Conservation (phyloP, 352 stramenopile genomes). For the Phytopythium aichiense region DNA sequence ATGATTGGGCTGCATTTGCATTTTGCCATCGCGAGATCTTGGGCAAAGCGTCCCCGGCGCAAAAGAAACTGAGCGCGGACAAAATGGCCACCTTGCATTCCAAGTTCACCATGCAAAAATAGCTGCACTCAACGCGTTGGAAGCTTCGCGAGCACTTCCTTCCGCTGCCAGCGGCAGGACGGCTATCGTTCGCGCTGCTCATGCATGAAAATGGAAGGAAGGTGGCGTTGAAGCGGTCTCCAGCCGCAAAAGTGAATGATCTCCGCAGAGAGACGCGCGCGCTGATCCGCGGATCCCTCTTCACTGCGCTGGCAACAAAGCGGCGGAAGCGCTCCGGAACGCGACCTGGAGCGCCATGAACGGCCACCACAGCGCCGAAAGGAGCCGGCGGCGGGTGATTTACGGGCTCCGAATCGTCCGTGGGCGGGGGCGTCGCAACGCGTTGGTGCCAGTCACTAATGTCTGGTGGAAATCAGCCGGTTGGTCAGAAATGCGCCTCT, state of each 20-base stretch:
- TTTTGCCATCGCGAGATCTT: no score
- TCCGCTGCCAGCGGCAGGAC: not conserved
- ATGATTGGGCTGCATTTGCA: no score
- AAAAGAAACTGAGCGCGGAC: not conserved
- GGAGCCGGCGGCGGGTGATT: not conserved
- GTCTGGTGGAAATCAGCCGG: not conserved
- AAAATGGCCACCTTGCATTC: no score
- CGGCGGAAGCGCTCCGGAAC: not conserved
- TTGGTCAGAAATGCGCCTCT: not conserved
- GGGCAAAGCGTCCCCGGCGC: not conserved
- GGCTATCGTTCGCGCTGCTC: no score
- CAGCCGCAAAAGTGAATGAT: not conserved
- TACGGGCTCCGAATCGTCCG: not conserved
- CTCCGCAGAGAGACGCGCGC: not conserved
- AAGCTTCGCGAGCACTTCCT: not conserved
- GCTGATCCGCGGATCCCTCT: not conserved
- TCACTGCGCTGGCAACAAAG: not conserved
- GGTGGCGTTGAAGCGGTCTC: not conserved
- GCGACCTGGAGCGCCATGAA: no score
- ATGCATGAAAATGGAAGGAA: not conserved
- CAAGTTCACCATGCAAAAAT: no score
- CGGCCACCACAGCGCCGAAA: not conserved
- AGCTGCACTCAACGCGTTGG: no score
- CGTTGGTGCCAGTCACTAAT: not conserved
- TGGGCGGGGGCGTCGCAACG: not conserved